phyloP scores from a whole-genome alignment of 331 rosid species.

The Spiraea crenata region DNA sequence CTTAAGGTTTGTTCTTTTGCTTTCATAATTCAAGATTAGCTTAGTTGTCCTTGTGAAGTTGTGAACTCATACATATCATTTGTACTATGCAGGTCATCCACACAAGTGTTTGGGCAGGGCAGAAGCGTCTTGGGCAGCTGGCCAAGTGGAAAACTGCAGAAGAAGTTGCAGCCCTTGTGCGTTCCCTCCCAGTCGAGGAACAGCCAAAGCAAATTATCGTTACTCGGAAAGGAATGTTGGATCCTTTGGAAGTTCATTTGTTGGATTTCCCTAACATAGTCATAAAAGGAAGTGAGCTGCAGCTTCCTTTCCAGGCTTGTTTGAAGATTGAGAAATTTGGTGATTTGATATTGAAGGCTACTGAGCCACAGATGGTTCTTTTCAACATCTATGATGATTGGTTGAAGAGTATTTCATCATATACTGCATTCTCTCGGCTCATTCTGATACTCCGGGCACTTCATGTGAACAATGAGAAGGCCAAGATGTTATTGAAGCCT shows the following conservation, averaged over 20 bases:
- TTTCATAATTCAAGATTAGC: not conserved
- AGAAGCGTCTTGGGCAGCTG: conserved; percentile 99
- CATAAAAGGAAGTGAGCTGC: conserved; percentile 97
- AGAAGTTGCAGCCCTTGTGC: conserved; percentile 98
- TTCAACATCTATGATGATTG: conserved; percentile 98
- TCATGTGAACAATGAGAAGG: conserved; percentile 97
- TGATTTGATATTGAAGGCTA: conserved; percentile 90
- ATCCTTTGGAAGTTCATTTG: conserved; percentile 92
- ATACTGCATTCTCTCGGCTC: conserved; percentile 96
- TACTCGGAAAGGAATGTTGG: conserved; percentile 97
- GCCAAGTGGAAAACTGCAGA: conserved; percentile 99
- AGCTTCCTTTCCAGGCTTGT: conserved; percentile 98
- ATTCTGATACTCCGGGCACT: conserved; percentile 90
- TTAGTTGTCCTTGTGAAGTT: not conserved
- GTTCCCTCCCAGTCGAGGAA: conserved; percentile 95
- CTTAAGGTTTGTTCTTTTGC: conserved; percentile 57
- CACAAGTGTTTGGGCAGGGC: conserved; percentile 99
- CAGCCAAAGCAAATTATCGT: conserved; percentile 97
- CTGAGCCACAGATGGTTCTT: conserved; percentile 98
- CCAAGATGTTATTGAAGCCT: conserved; percentile 94
- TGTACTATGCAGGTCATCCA: conserved; percentile 76
- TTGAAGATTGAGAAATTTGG: conserved; percentile 97
- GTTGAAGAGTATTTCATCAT: conserved; percentile 94
- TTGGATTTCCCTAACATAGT: conserved; percentile 95
- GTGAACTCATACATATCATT: conserved; percentile 18